Percentiles rank a stretch among this genome's conserved stretches.
phyloP scores from a whole-genome alignment of 1,139 yeast species.

The Blastobotrys serpentis region DNA sequence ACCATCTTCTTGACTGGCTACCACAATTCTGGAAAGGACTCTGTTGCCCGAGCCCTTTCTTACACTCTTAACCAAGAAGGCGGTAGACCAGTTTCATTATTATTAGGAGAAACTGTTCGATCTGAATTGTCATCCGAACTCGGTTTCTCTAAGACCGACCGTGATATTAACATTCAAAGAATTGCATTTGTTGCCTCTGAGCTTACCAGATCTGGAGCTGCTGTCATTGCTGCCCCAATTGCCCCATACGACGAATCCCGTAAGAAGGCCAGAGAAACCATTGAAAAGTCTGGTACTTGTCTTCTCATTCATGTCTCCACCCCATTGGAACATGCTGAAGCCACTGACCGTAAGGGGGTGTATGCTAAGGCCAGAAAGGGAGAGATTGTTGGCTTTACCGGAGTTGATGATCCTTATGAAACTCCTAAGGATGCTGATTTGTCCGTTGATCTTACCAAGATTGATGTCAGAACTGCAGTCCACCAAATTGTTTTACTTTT shows the following conservation, averaged over 20 bases:
- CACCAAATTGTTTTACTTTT: slow-evolving; percentile 67
- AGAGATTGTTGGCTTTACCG: slow-evolving; percentile 48
- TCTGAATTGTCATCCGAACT: slow-evolving; percentile 44
- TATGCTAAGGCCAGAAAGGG: slow-evolving; percentile 47
- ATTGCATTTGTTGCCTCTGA: slow-evolving; percentile 70
- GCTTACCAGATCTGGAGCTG: slow-evolving; percentile 85
- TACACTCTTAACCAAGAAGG: slow-evolving; percentile 90
- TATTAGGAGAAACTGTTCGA: slow-evolving; percentile 53
- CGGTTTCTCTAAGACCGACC: slow-evolving; percentile 44
- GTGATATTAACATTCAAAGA: slow-evolving; percentile 44
- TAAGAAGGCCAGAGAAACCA: slow-evolving; percentile 41
- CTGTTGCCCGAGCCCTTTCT: slow-evolving; percentile 81
- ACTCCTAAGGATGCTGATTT: slow-evolving; percentile 53
- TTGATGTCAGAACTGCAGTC: slow-evolving; percentile 59
- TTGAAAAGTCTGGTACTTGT: slow-evolving; percentile 48
- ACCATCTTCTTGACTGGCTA: slow-evolving; percentile 62
- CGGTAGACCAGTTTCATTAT: slow-evolving; percentile 77
- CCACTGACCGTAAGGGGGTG: slow-evolving; percentile 51
- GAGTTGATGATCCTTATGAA: slow-evolving; percentile 50
- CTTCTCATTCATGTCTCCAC: slow-evolving; percentile 53
- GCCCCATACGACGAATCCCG: slow-evolving; percentile 47
- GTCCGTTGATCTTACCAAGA: slow-evolving; percentile 50
- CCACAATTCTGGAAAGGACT: slow-evolving; percentile 56
- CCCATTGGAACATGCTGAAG: slow-evolving; percentile 46
- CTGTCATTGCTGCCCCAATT: slow-evolving; percentile 70